A percentile compares a stretch with the other conserved stretches of the same genome.
phyloP scores from a whole-genome alignment of 2,329 filamentous ascomycete genomes.

The Aspergillus vadensis region DNA sequence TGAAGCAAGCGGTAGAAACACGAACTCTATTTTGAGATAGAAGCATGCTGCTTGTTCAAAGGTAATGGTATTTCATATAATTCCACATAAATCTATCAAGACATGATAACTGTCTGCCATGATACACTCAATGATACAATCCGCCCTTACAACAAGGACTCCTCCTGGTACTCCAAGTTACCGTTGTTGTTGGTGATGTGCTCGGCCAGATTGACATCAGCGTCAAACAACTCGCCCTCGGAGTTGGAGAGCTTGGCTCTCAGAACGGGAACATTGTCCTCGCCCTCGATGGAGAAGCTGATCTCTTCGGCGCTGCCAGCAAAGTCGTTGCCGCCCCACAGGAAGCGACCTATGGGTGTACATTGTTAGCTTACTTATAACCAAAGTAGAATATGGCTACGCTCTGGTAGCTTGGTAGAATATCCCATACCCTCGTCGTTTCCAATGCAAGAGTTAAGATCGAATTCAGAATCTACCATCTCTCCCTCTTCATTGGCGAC shows the following conservation, averaged over 20 bases:
- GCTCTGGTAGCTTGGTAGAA: not conserved
- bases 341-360: conserved; percentile 13
- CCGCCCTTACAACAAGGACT: not conserved
- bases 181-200: conserved; percentile 16
- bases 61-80: no score
- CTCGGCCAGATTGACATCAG: conserved; percentile 21
- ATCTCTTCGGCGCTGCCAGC: conserved; percentile 13
- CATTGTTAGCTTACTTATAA: not conserved
- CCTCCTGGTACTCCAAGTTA: conserved; percentile 6
- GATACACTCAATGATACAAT: not conserved
- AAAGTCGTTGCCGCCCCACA: conserved; percentile 20
- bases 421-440: conserved; percentile 17
- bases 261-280: conserved; percentile 18
- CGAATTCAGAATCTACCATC: not conserved
- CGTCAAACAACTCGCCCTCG: not conserved
- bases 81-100: no score
- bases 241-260: conserved; percentile 11
- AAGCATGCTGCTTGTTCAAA: no score
- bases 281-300: conserved; percentile 19
- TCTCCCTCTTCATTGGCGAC: conserved; percentile 4
- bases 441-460: conserved; percentile 18
- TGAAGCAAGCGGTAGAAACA: no score
- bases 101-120: not conserved
- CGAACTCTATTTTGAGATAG: no score
- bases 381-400: no score